These are phyloP conservation scores for Phytopythium ostracodes DNA, from an alignment of 352 stramenopile genomes.

Conservation along the genomic window DNA sequence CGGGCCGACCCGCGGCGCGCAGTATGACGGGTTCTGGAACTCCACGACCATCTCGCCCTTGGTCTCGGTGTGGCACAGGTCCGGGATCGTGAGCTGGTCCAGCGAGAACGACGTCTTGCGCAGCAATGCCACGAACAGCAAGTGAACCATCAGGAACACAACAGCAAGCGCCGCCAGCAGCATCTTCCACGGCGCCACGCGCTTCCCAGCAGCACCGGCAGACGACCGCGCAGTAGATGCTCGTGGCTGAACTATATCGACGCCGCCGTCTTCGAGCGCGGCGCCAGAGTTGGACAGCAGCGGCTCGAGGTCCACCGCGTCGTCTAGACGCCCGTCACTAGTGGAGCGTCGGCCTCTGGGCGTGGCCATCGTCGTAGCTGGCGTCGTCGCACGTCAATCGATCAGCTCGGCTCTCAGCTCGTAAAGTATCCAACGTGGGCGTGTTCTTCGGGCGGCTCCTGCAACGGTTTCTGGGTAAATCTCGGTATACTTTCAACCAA, in stretches of 20 bases:
- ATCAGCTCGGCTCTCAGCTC: too few relatives aligned
- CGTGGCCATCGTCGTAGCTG: neutral
- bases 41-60: constrained; percentile 46
- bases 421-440: neutral
- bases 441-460: neutral
- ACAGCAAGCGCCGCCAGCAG: constrained; percentile 20
- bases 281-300: constrained; percentile 11
- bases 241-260: neutral
- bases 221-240: neutral
- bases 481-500: neutral
- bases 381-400: too few relatives aligned
- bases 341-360: neutral
- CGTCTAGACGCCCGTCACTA: neutral
- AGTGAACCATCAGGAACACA: constrained; percentile 45
- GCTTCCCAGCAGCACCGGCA: constrained; percentile 3
- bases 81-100: constrained; percentile 55
- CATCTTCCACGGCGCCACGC: constrained; percentile 17
- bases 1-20: constrained; percentile 52
- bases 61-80: constrained; percentile 59
- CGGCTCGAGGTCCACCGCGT: constrained; percentile 15
- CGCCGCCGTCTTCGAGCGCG: neutral
- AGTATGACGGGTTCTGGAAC: constrained; percentile 79
- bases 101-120: constrained; percentile 56
- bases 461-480: neutral
- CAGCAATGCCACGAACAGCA: constrained; percentile 61